Evolutionary conservation across 2,329 filamentous ascomycete species (phyloP), one percentile per base, ranked within the genome.

Genomic region (Talaromyces sp.): DNA sequence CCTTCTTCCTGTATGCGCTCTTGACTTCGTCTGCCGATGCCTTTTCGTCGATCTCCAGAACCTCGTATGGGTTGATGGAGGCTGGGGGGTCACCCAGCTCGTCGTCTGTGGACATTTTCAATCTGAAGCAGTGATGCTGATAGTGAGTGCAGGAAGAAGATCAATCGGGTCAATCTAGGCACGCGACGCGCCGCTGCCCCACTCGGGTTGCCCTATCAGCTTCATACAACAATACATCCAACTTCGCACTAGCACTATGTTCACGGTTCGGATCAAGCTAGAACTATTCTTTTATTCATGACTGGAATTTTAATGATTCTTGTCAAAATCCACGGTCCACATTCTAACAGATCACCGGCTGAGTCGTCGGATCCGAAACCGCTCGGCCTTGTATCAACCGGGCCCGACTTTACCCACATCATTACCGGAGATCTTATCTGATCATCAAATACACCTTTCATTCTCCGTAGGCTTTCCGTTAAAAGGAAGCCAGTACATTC

Each of bases 1-100:
- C 95, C 57, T 89, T 87, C 74, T 96, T 96, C 72, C 92, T 90
- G 80, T 99, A 99, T 18, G 94, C 92, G 18, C 86, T 87, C 75
- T 96, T 97, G 78, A 99, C 85, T 70, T 96, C 86, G 65, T 92
- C 87, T 47, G 87, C 79, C 0, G 89, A 90, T 14, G 92, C 92
- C 58, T 85, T 80, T 64, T 86, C 85, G 42, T 88, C 83, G 47
- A 99, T 75, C 27, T 82, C 85, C 8, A 99, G 86, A 59, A 94
- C 85, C 68, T 88, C 85, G 72, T 99, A 99, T 0, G 95, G 94
- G 68, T 87, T 76, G 69, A 87, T 83, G 68, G 90, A 81, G 51
- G 89, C 86, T 0, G 90, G 89, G 1, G 86, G 88, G 42, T 86
- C 83, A 61, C 81, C 82, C 28, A 80, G 70, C 42, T 89, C 85